These are phyloP conservation scores for Ascomycota sp. DNA, from an alignment of 2,329 filamentous ascomycete species.

Conservation along the genomic window DNA sequence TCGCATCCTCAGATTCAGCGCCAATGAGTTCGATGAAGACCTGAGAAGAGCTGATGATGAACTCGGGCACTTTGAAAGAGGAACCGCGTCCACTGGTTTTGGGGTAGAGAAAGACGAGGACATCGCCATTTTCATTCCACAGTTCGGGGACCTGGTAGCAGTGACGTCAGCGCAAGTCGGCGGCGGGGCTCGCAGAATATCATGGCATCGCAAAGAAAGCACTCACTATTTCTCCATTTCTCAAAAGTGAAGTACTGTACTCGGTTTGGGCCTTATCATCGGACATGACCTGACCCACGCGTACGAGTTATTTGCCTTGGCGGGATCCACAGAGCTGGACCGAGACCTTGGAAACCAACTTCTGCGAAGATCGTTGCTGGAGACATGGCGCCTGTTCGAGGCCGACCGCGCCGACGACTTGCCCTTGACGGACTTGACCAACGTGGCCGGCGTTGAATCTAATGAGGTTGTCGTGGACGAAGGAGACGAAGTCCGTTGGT, in stretches of 20 bases:
- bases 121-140: slow-evolving; percentile 39
- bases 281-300: slow-evolving; percentile 38
- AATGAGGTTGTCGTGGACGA: slow-evolving; percentile 11
- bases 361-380: slow-evolving; percentile 23
- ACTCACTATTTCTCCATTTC: slow-evolving; percentile 33
- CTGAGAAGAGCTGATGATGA: slow-evolving; percentile 31
- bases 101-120: slow-evolving; percentile 36
- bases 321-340: slow-evolving; percentile 23
- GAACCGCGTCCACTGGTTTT: slow-evolving; percentile 27
- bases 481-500: slow-evolving; percentile 11
- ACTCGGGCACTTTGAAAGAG: slow-evolving; percentile 38
- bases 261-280: slow-evolving; percentile 28
- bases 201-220: not conserved
- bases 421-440: no score
- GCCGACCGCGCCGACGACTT: no score
- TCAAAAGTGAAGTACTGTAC: slow-evolving; percentile 32
- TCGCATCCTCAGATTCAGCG: slow-evolving; percentile 17
- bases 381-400: no score
- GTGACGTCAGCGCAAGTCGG: slow-evolving; percentile 1
- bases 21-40: slow-evolving; percentile 33
- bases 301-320: slow-evolving; percentile 6
- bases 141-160: slow-evolving; percentile 36
- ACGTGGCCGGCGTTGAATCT: slow-evolving; percentile 6
- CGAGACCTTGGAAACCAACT: slow-evolving; percentile 35
- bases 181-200: not conserved